Conservation (phyloP, 768 basidiomycete genomes). For the Coprinopsis cinerea region DNA sequence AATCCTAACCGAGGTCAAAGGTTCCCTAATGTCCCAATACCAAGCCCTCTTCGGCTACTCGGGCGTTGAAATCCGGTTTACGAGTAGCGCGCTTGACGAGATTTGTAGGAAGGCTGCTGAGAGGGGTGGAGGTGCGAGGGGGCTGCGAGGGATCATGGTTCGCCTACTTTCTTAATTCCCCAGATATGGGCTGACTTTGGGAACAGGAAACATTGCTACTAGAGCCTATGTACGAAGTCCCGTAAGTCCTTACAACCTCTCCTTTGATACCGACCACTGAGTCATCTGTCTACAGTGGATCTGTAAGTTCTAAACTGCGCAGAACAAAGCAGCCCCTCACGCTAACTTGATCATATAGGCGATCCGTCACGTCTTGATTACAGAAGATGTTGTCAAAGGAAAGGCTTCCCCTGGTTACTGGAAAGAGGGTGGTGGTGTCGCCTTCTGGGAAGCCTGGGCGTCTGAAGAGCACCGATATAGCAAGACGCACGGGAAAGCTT, state of each 20-base stretch:
- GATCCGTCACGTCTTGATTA: conserved; percentile 78
- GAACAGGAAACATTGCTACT: conserved; percentile 73
- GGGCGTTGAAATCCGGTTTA: conserved; percentile 84
- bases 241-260: conserved; percentile 45
- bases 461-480: conserved; percentile 46
- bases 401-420: conserved; percentile 67
- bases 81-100: conserved; percentile 70
- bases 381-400: conserved; percentile 62
- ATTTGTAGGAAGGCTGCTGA: conserved; percentile 75
- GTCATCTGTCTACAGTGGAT: conserved; percentile 40
- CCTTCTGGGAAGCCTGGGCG: conserved; percentile 77
- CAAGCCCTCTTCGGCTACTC: conserved; percentile 77
- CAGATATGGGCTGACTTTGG: conserved; percentile 1
- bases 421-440: conserved; percentile 56
- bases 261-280: conserved; percentile 2
- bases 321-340: too few species aligned
- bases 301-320: conserved; percentile 37
- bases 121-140: conserved; percentile 87
- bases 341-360: conserved; percentile 35
- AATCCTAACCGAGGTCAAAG: conserved; percentile 90
- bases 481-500: conserved; percentile 2
- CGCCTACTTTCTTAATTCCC: conserved; percentile 12
- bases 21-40: conserved; percentile 88
- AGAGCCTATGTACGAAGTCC: conserved; percentile 91
- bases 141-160: conserved; percentile 85